These are phyloP conservation scores for Arthrobotrys conoides DNA, from an alignment of 2,329 filamentous ascomycete species.

Conservation along the genomic window DNA sequence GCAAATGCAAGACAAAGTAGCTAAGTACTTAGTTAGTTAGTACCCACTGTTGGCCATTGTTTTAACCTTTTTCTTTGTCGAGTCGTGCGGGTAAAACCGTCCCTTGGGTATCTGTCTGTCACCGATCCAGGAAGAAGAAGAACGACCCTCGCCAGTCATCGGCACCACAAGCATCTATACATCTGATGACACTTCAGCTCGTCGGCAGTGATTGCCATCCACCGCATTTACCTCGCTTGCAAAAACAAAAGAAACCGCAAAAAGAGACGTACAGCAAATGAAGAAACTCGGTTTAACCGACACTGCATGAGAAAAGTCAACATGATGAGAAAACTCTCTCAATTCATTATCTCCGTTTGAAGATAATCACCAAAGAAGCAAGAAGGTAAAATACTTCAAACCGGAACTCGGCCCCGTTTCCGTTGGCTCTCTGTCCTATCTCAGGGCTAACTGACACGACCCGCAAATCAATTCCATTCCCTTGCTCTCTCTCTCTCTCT, in stretches of 20 bases:
- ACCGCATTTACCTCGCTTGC: constrained; percentile 25
- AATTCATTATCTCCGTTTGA: constrained; percentile 25
- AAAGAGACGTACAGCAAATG: background rate
- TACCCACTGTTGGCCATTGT: background rate
- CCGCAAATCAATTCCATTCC: constrained; percentile 3
- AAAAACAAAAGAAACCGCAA: background rate
- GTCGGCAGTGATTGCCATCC: constrained; percentile 25
- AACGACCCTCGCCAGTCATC: background rate
- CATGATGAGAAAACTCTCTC: background rate
- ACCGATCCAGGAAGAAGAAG: background rate
- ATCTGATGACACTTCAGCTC: constrained; percentile 4
- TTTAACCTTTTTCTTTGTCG: background rate
- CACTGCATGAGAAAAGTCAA: background rate
- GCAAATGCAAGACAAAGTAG: background rate
- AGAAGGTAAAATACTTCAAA: too few relatives aligned
- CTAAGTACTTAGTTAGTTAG: too few relatives aligned
- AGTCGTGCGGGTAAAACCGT: constrained; percentile 2
- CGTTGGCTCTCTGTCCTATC: constrained; percentile 3
- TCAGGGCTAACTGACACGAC: background rate
- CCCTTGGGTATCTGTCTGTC: background rate
- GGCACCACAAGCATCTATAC: constrained; percentile 18
- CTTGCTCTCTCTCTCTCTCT: background rate
- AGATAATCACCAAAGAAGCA: background rate
- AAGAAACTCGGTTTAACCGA: background rate
- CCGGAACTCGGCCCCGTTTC: constrained; percentile 14